phyloP scores from a whole-genome alignment of 345 rosid genomes.

The Brassica napus region DNA sequence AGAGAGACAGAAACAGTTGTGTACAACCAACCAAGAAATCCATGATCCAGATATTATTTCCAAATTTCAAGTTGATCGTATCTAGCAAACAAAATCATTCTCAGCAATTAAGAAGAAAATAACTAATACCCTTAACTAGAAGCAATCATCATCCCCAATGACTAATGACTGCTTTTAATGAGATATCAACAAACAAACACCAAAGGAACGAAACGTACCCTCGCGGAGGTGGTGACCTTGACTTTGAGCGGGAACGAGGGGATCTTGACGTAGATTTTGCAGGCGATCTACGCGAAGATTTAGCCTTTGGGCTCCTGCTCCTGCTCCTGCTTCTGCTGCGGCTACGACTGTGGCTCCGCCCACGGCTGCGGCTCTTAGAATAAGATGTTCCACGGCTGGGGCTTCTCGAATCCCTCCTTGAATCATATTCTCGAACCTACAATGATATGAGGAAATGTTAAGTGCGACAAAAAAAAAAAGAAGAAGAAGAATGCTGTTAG shows the following conservation, averaged over 20 bases:
- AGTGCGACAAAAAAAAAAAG: background rate
- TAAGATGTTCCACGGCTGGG: conserved; percentile 74
- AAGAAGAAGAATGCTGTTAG: background rate
- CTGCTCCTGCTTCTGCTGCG: conserved; percentile 46
- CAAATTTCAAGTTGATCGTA: conserved; percentile 71
- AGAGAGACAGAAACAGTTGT: conserved; percentile 75
- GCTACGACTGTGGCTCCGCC: too few relatives aligned
- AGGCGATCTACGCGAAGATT: conserved; percentile 62
- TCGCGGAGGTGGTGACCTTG: conserved; percentile 64
- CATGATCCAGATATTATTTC: conserved; percentile 86
- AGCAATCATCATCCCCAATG: conserved; percentile 19
- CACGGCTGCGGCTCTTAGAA: conserved; percentile 56
- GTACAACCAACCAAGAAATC: conserved; percentile 79
- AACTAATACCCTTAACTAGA: conserved; percentile 14
- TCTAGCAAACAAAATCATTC: conserved; percentile 56
- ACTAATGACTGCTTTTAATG: background rate
- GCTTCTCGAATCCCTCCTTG: conserved; percentile 72
- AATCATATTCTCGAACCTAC: conserved; percentile 88
- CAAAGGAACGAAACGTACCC: conserved; percentile 52
- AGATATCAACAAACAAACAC: background rate
- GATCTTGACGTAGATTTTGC: conserved; percentile 67
- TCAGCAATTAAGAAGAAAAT: background rate
- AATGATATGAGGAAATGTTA: conserved; percentile 15
- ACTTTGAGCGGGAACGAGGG: conserved; percentile 60
- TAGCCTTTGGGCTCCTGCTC: conserved; percentile 56